Evolutionary conservation across 257 asterid species (phyloP).

Genomic region (Cynanchum wilfordii): DNA sequence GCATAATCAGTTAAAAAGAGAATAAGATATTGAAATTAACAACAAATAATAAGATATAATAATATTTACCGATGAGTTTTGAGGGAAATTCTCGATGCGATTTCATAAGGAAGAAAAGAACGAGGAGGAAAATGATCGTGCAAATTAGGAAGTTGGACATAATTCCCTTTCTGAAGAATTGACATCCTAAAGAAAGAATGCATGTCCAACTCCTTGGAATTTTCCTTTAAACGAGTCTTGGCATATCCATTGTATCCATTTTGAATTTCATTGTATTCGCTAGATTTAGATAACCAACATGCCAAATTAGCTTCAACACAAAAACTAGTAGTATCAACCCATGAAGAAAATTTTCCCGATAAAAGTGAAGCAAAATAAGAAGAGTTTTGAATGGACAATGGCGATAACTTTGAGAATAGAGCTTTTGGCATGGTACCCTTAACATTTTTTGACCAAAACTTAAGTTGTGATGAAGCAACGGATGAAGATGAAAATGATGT

Average conservation of each 20-base stretch:
- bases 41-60: too few relatives aligned
- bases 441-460: constrained; percentile 37
- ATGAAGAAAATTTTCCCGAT: constrained; percentile 10
- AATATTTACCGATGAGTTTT: not conserved
- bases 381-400: constrained; percentile 15
- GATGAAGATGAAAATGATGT: constrained; percentile 1
- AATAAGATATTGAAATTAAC: too few relatives aligned
- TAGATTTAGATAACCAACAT: not conserved
- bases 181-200: constrained; percentile 31
- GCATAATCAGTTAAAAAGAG: too few relatives aligned
- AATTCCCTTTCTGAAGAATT: constrained; percentile 19
- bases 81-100: constrained; percentile 24
- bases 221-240: too few relatives aligned
- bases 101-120: constrained; percentile 36
- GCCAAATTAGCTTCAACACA: constrained; percentile 30
- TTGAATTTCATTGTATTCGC: too few relatives aligned
- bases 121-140: constrained; percentile 27
- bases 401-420: constrained; percentile 33
- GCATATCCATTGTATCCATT: not conserved
- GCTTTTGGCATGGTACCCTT: constrained; percentile 24
- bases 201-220: not conserved
- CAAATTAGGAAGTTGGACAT: constrained; percentile 29
- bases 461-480: constrained; percentile 28
- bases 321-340: constrained; percentile 9
- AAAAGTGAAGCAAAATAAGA: constrained; percentile 7